These are phyloP conservation scores for Sporothrix curviconia DNA, from an alignment of 2,329 filamentous ascomycete genomes.

Conservation along the genomic window DNA sequence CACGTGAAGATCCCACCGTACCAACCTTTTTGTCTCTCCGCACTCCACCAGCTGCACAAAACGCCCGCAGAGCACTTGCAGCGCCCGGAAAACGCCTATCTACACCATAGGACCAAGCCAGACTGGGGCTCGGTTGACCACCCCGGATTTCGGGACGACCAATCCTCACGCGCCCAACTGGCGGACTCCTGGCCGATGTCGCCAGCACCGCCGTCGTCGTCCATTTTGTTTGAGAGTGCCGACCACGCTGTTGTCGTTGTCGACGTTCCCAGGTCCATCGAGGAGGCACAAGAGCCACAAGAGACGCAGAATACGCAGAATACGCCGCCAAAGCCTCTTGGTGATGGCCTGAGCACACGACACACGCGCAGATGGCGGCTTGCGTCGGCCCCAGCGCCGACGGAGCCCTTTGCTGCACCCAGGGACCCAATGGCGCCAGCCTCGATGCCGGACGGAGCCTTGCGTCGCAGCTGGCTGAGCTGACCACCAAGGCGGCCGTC, in stretches of 20 bases:
- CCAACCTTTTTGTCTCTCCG: background rate
- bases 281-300: constrained; percentile 51
- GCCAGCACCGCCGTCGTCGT: constrained; percentile 19
- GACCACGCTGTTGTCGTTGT: constrained; percentile 49
- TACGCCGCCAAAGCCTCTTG: no score
- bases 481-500: constrained; percentile 46
- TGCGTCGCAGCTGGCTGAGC: constrained; percentile 45
- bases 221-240: constrained; percentile 49
- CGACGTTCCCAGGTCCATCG: constrained; percentile 65
- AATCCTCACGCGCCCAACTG: no score
- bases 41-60: background rate
- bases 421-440: background rate
- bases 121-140: no score
- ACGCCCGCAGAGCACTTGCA: no score
- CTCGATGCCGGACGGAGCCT: constrained; percentile 27
- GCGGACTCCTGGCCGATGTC: constrained; percentile 6
- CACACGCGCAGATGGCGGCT: constrained; percentile 30
- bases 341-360: background rate
- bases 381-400: constrained; percentile 39
- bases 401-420: constrained; percentile 43
- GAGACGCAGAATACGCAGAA: background rate
- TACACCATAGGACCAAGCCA: background rate
- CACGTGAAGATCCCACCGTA: constrained; percentile 8
- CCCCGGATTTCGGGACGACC: constrained; percentile 8
- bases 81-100: background rate